Conservation (phyloP, 768 basidiomycete species). For the Leccinum ochraceum region DNA sequence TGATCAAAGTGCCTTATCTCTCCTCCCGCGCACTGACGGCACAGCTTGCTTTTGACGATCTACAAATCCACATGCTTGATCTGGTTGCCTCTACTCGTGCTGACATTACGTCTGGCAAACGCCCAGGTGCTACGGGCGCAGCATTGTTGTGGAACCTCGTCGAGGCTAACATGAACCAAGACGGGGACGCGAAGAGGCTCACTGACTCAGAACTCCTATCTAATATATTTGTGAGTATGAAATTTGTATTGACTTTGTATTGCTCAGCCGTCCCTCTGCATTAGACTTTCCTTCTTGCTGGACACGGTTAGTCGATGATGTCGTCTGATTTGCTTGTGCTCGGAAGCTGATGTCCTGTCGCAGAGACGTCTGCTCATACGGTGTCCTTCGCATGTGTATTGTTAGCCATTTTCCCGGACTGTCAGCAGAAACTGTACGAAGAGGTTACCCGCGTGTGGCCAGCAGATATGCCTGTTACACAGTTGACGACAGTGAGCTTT, state of each 20-base stretch:
- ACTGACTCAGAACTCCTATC: conserved; percentile 49
- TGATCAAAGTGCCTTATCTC: conserved; percentile 39
- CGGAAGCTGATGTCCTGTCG: conserved; percentile 6
- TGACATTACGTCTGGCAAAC: too few species aligned
- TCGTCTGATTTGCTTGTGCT: not conserved
- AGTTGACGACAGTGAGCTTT: conserved; percentile 31
- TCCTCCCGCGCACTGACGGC: conserved; percentile 21
- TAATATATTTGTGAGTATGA: conserved; percentile 45
- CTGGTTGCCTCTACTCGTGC: too few species aligned
- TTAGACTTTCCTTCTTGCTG: conserved; percentile 50
- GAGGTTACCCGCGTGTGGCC: conserved; percentile 44
- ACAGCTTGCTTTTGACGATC: too few species aligned
- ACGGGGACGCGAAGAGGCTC: conserved; percentile 32
- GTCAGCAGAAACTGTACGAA: conserved; percentile 46
- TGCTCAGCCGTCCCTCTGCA: not conserved
- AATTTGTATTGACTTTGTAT: not conserved
- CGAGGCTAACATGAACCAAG: conserved; percentile 46
- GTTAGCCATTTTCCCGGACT: conserved; percentile 51
- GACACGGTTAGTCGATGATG: conserved; percentile 39
- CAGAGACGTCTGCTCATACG: conserved; percentile 51
- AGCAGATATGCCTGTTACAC: conserved; percentile 29
- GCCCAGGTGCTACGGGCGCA: conserved; percentile 20
- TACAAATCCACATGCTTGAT: too few species aligned
- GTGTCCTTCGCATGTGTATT: conserved; percentile 44
- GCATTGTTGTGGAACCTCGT: conserved; percentile 48